phyloP scores from a whole-genome alignment of 2,329 filamentous ascomycete species.

The Thielaviopsis punctulata region DNA sequence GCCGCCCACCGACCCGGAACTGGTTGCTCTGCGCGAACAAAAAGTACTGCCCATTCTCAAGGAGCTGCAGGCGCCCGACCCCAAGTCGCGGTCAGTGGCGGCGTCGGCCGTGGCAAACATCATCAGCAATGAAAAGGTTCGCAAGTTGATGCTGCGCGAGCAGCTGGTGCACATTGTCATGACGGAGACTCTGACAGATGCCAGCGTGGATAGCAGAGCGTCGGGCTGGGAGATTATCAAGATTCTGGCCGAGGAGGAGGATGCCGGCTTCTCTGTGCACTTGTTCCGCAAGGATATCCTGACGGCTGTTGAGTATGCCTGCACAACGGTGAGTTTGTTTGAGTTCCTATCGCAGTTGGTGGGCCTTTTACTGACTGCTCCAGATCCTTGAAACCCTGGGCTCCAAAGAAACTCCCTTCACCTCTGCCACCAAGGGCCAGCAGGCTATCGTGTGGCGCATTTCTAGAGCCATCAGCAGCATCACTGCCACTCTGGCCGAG shows the following conservation, averaged over 20 bases:
- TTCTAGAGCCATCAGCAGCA: conserved; percentile 32
- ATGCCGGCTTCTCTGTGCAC: conserved; percentile 49
- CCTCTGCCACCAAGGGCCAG: conserved; percentile 34
- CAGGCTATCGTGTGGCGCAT: conserved; percentile 37
- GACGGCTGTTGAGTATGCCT: conserved; percentile 40
- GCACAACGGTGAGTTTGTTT: conserved; percentile 28
- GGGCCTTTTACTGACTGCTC: background rate
- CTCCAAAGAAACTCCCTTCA: conserved; percentile 24
- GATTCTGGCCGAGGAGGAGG: conserved; percentile 44
- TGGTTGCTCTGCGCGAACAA: conserved; percentile 43
- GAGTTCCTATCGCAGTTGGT: background rate
- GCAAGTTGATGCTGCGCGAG: conserved; percentile 48
- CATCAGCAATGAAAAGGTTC: conserved; percentile 41
- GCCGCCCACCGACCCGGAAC: conserved; percentile 43
- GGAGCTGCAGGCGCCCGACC: conserved; percentile 40
- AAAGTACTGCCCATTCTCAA: conserved; percentile 46
- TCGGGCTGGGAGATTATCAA: conserved; percentile 52
- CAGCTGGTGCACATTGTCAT: conserved; percentile 47
- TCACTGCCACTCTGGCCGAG: conserved; percentile 37
- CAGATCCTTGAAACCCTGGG: conserved; percentile 29
- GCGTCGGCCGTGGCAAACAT: conserved; percentile 43
- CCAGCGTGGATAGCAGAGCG: conserved; percentile 42
- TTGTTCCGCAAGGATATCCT: conserved; percentile 44
- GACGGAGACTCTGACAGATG: conserved; percentile 46
- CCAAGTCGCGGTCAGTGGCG: conserved; percentile 40